Conservation (phyloP, 75 land plant species). For the Sequoiadendron giganteum region DNA sequence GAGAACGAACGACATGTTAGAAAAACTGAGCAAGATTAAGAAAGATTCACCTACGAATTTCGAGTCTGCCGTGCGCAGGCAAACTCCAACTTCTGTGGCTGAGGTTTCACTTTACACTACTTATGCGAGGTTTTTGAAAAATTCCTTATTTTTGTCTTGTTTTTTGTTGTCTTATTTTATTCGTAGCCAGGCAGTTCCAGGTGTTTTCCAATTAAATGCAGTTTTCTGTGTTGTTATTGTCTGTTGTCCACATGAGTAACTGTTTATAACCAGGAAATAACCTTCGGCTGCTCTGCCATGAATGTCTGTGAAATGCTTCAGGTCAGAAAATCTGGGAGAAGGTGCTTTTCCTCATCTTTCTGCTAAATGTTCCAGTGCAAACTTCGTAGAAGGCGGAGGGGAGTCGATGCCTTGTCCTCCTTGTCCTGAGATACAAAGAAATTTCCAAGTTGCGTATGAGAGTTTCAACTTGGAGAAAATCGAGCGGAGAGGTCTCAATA, state of each 20-base stretch:
- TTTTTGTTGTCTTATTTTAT: neutral
- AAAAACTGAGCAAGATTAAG: neutral
- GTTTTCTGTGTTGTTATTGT: neutral
- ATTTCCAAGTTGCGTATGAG: neutral
- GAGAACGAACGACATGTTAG: constrained; percentile 4
- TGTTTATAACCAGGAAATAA: neutral
- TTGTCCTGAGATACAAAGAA: neutral
- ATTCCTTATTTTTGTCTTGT: neutral
- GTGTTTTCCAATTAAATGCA: neutral
- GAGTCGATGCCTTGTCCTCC: constrained; percentile 9
- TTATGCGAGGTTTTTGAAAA: neutral
- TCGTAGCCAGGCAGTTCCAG: neutral
- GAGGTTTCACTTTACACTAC: neutral
- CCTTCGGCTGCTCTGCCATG: neutral
- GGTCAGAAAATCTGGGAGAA: constrained; percentile 3
- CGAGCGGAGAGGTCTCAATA: neutral
- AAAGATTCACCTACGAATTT: neutral
- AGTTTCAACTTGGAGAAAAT: neutral
- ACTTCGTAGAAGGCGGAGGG: neutral
- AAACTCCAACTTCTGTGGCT: neutral
- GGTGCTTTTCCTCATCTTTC: neutral
- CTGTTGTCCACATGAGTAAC: neutral
- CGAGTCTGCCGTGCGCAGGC: neutral
- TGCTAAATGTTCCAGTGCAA: neutral
- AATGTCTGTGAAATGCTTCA: neutral